Percentiles rank a stretch among this genome's conserved stretches.
These are phyloP conservation scores for Kuraishia hungarica DNA, from an alignment of 805 yeast genomes.

Conservation along the genomic window DNA sequence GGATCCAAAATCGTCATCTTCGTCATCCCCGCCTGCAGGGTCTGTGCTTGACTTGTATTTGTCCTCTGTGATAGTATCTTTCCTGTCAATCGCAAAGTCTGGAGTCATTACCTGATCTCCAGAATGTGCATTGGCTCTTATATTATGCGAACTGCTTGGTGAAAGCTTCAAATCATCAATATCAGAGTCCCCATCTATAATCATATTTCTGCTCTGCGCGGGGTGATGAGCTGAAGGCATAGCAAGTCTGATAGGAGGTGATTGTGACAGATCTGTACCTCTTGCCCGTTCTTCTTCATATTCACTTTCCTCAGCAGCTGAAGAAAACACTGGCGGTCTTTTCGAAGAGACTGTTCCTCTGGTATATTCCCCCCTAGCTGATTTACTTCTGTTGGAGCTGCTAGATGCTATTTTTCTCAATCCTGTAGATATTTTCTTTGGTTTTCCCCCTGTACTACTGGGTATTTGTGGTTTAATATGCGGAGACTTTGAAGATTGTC, in stretches of 20 bases:
- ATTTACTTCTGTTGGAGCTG: neutral
- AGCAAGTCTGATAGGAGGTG: neutral
- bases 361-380: neutral
- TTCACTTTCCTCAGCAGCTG: neutral
- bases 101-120: neutral
- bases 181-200: neutral
- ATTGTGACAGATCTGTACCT: neutral
- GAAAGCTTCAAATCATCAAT: neutral
- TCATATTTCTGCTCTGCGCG: neutral
- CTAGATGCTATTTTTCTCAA: neutral
- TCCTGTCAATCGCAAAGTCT: neutral
- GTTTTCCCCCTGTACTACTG: neutral
- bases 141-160: neutral
- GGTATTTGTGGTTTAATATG: neutral
- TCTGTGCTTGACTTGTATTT: neutral
- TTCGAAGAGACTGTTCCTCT: neutral
- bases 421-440: neutral
- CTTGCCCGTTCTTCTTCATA: neutral
- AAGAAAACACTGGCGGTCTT: neutral
- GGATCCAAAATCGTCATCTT: conserved; percentile 1
- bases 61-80: neutral
- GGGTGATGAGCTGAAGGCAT: neutral
- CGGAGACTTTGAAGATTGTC: neutral
- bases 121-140: too few relatives aligned
- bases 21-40: neutral